Evolutionary conservation across 495 filamentous ascomycete species (phyloP).

Genomic region (Lepraria neglecta): DNA sequence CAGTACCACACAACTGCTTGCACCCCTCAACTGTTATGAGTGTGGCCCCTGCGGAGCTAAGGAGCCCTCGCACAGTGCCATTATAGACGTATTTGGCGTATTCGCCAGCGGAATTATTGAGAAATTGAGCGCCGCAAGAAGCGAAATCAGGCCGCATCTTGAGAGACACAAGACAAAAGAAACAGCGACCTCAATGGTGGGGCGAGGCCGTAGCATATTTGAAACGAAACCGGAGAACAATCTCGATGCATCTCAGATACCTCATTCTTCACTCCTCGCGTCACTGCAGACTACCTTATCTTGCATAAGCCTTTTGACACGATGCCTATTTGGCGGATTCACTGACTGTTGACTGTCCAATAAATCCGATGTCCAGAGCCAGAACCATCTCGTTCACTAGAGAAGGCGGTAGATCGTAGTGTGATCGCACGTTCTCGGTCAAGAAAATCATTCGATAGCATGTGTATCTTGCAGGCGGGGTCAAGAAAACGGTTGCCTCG

Average conservation of each 20-base stretch:
- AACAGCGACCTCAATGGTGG: neutral
- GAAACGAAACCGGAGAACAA: neutral
- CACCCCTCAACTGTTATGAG: conserved; percentile 30
- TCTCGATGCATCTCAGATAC: neutral
- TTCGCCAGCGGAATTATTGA: conserved; percentile 8
- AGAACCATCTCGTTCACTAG: conserved; percentile 2
- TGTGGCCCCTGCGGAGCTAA: neutral
- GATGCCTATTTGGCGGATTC: neutral
- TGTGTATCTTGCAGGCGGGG: neutral
- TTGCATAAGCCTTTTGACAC: conserved; percentile 7
- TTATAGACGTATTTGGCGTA: conserved; percentile 23
- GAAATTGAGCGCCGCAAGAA: conserved; percentile 17
- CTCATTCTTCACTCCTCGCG: conserved; percentile 1
- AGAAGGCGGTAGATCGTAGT: neutral
- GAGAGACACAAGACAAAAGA: neutral
- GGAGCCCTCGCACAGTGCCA: conserved; percentile 8
- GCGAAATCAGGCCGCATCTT: conserved; percentile 20
- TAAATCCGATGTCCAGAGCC: neutral
- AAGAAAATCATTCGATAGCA: neutral
- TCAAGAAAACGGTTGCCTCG: neutral
- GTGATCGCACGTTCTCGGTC: conserved; percentile 3
- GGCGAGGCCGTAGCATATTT: neutral
- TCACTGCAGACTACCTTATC: conserved; percentile 7
- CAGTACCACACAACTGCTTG: conserved; percentile 32
- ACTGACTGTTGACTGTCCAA: neutral